These are phyloP conservation scores for Cercospora nicotianae DNA, from an alignment of 2,329 filamentous ascomycete genomes.

Conservation along the genomic window DNA sequence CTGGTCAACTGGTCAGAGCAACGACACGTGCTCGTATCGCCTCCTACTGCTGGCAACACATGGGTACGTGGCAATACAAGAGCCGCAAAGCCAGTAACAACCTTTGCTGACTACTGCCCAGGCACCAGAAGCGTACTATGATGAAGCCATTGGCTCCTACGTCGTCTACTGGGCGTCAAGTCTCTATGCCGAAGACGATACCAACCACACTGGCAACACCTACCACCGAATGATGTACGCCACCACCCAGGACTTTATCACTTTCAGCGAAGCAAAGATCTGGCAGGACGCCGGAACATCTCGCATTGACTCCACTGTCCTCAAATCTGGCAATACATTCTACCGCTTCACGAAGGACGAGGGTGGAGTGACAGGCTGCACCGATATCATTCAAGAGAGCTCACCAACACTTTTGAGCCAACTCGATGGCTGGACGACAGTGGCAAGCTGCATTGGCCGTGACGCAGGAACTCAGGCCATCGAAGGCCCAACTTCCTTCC, in stretches of 20 bases:
- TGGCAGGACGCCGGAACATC: slow-evolving; percentile 55
- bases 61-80: slow-evolving; percentile 40
- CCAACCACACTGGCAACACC: slow-evolving; percentile 51
- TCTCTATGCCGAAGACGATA: slow-evolving; percentile 51
- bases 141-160: slow-evolving; percentile 48
- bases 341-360: slow-evolving; percentile 60
- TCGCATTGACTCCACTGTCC: slow-evolving; percentile 55
- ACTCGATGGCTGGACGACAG: slow-evolving; percentile 47
- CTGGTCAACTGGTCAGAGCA: slow-evolving; percentile 55
- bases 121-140: slow-evolving; percentile 58
- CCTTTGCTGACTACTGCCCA: neutral
- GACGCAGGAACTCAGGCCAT: slow-evolving; percentile 52
- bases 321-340: slow-evolving; percentile 46
- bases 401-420: slow-evolving; percentile 46
- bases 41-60: slow-evolving; percentile 53
- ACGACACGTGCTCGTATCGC: slow-evolving; percentile 53
- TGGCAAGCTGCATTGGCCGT: slow-evolving; percentile 53
- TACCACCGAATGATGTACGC: slow-evolving; percentile 60
- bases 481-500: slow-evolving; percentile 56
- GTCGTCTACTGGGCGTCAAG: slow-evolving; percentile 52
- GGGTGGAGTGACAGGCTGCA: slow-evolving; percentile 51
- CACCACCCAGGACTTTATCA: slow-evolving; percentile 57
- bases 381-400: slow-evolving; percentile 57
- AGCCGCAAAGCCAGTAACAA: too few species aligned
- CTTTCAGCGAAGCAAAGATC: slow-evolving; percentile 53